phyloP scores from a whole-genome alignment of 139 green algal species.

The Chloropicon primus region DNA sequence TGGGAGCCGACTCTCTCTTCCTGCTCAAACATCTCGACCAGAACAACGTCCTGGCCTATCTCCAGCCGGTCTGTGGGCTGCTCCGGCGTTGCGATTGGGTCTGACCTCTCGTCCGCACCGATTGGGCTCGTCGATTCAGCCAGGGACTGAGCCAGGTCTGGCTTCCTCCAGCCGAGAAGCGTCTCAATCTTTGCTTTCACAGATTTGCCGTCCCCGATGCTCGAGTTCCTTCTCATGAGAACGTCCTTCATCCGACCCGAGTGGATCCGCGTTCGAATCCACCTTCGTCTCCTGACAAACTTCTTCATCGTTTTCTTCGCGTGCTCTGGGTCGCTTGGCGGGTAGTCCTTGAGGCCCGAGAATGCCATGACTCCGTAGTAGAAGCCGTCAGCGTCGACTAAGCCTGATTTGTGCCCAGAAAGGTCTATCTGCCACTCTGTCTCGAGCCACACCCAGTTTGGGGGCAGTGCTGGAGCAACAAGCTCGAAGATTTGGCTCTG shows the following conservation, averaged over 20 bases:
- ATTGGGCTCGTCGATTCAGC: background rate
- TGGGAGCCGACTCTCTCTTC: background rate
- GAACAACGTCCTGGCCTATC: background rate
- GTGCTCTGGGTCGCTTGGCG: background rate
- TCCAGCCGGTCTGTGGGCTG: background rate
- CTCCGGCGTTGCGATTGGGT: background rate
- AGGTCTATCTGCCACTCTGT: background rate
- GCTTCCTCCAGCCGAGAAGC: background rate
- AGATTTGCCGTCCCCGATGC: background rate
- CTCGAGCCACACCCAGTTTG: constrained; percentile 28
- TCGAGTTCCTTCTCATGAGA: background rate
- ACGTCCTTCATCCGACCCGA: background rate
- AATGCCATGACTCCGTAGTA: background rate
- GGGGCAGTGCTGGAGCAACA: constrained; percentile 36
- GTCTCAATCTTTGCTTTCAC: background rate
- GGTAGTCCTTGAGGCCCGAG: background rate
- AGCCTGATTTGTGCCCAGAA: background rate
- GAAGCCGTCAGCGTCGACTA: background rate
- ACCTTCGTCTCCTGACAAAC: constrained; percentile 28
- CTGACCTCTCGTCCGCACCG: background rate
- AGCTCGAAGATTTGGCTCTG: constrained; percentile 36
- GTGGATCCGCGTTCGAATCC: constrained; percentile 49
- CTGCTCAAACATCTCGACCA: background rate
- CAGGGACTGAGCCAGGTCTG: no score
- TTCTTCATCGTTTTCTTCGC: background rate